Base-by-base conservation (phyloP, 2,329 filamentous ascomycete genomes). In the Phaeoacremonium minimum region DNA sequence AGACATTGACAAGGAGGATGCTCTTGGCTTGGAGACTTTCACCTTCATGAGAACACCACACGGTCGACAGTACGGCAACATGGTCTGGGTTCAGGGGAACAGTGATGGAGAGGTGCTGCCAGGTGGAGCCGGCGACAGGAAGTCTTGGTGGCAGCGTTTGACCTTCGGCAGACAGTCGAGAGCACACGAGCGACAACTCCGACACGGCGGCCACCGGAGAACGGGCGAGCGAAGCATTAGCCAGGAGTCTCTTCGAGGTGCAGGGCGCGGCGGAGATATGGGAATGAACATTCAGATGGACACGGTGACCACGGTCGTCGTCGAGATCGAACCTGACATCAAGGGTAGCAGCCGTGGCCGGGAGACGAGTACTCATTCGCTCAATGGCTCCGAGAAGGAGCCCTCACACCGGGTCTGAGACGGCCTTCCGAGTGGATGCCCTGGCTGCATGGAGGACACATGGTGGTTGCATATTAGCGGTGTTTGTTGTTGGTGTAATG, bases 1-100 rank as follows among this genome's bases (percentile, higher is more conserved):
- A 12, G 38, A 38, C 11, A 49, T 52, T 13, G 46, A 52, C 14
- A 50, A 51, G 28, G 33, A 28, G 11, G 37, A 56, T 35, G 55
- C 58, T 4, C 49, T 54, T 2, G 62, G 60, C 4, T 33, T 65
- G 16, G 55, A 55, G n/a, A 64, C 60, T 0, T 64, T 64, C 18
- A 46, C 53, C 6, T 56, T 57, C 37, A 50, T 58, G 49, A 37
- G 52, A 18, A 58, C 54, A 28, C 53, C 53, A 22, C 45, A 33
- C 15, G 48, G 42, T 18, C 37, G 54, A 20, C 40, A 39, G 14
- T 56, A 45, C 32, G 56, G 55, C 17, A 56, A 59, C 32, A 51
- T 57, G 28, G 41, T 56, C 6, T 58, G 53, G 53, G 50, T 55
- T 7, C 48, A 55, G 16, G 54, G 53, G 11, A 47, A 37, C 28